Conservation (phyloP, 2,329 filamentous ascomycete species). For the Trichophyton mentagrophytes region DNA sequence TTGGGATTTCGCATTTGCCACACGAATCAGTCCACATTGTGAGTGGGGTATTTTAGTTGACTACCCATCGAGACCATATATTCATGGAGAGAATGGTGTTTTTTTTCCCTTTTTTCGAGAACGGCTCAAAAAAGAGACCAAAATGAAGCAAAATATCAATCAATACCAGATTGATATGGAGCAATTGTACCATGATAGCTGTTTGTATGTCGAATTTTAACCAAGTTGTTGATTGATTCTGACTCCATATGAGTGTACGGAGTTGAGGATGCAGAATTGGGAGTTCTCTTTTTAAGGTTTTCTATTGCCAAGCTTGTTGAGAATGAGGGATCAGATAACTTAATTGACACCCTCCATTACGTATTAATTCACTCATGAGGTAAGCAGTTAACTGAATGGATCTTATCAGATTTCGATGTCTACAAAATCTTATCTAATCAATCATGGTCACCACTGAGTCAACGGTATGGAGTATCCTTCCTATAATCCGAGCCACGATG, state of each 20-base stretch:
- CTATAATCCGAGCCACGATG: too few relatives aligned
- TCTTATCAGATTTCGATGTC: not conserved
- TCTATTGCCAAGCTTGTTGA: not conserved
- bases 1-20: not conserved
- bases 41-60: not conserved
- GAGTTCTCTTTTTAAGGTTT: not conserved
- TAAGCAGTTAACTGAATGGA: not conserved
- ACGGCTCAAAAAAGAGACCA: not conserved
- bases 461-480: not conserved
- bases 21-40: not conserved
- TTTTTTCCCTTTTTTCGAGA: not conserved
- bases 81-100: too few relatives aligned
- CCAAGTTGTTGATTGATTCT: not conserved
- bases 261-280: not conserved
- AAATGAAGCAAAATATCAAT: not conserved
- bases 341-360: too few relatives aligned
- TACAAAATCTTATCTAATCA: not conserved
- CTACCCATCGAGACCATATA: too few relatives aligned
- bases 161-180: not conserved
- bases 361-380: too few relatives aligned
- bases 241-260: not conserved
- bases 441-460: not conserved
- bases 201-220: not conserved
- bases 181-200: too few relatives aligned
- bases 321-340: not conserved